These are phyloP conservation scores for Phyllachora maydis DNA, from an alignment of 2,329 filamentous ascomycete species.

Conservation along the genomic window DNA sequence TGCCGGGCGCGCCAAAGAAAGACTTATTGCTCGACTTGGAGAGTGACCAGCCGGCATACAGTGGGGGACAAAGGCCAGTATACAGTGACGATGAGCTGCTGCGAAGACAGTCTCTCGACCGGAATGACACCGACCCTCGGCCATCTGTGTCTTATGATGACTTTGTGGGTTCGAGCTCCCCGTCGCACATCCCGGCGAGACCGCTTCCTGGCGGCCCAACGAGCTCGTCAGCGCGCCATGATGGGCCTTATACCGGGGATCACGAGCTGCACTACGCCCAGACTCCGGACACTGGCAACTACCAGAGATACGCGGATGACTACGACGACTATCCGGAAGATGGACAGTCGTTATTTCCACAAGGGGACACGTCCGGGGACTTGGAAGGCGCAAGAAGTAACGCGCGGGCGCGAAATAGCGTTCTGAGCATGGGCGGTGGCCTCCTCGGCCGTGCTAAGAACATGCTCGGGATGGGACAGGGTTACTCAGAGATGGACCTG, in stretches of 20 bases:
- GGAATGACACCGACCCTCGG: conserved; percentile 42
- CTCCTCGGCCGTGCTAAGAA: conserved; percentile 76
- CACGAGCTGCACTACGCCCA: conserved; percentile 39
- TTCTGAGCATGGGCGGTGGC: too few relatives aligned
- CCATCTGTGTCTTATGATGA: conserved; percentile 89
- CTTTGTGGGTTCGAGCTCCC: conserved; percentile 54
- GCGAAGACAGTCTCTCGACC: conserved; percentile 51
- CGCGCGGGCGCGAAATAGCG: conserved; percentile 53
- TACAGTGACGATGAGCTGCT: conserved; percentile 57
- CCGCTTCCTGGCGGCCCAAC: conserved; percentile 10
- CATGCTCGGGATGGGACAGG: conserved; percentile 68
- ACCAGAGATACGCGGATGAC: conserved; percentile 77
- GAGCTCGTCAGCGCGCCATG: conserved; percentile 6
- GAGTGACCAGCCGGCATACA: conserved; percentile 51
- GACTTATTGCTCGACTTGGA: conserved; percentile 58
- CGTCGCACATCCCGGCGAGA: conserved; percentile 23
- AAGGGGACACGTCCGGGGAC: conserved; percentile 13
- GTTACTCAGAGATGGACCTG: conserved; percentile 96
- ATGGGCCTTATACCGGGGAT: conserved; percentile 20
- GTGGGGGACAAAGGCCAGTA: conserved; percentile 50
- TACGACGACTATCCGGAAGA: conserved; percentile 67
- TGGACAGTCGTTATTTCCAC: conserved; percentile 65
- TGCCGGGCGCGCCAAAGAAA: conserved; percentile 24
- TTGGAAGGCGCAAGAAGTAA: conserved; percentile 5
- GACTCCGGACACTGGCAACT: conserved; percentile 68